Base-by-base conservation (phyloP, 2,329 filamentous ascomycete genomes). In the Eurotiales sp. region DNA sequence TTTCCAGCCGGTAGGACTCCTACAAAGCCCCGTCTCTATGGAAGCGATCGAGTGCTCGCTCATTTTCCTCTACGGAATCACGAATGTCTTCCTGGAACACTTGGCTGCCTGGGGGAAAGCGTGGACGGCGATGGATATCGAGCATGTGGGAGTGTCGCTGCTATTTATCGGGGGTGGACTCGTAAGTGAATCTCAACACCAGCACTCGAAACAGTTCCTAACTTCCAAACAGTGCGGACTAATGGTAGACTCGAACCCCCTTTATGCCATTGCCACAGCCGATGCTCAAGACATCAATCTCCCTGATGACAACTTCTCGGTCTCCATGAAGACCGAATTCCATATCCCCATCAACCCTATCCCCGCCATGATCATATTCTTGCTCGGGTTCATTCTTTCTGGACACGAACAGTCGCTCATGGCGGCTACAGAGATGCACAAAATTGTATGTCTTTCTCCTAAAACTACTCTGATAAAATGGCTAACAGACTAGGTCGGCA, bases 1-100 rank as follows among this genome's bases (percentile, higher is more conserved):
- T 62, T 71, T 90, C 54, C 86, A 87, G 53, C 90, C 90, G n/a
- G n/a, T n/a, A n/a, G n/a, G 36, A 3, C 14, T 7, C n/a, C n/a
- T n/a, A n/a, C n/a, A n/a, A 7, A 5, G 8, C 6, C 3, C 36
- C 3, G 7, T 19, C 4, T 4, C 88, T 0, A 89, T 88, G 17
- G 92, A 97, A 71, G 95, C 95, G 61, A 82, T 86, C 43, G 92
- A 97, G 70, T 95, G 88, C 32, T 85, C 86, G 52, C 81, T 96
- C 58, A 96, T 97, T 58, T 95, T 90, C 73, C 75, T 89, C 29
- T 96, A 96, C 65, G 92, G 92, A 32, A 77, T 83, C 3, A 92
- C 85, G 55, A 96, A 97, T 69, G 85, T 96, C 51, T 96, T 95
- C 70, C 77, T 97, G 21, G 92, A 97, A 69, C 92, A 96, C 64